These are phyloP conservation scores for Neurospora sp. DNA, from an alignment of 495 filamentous ascomycete species.

Conservation along the genomic window DNA sequence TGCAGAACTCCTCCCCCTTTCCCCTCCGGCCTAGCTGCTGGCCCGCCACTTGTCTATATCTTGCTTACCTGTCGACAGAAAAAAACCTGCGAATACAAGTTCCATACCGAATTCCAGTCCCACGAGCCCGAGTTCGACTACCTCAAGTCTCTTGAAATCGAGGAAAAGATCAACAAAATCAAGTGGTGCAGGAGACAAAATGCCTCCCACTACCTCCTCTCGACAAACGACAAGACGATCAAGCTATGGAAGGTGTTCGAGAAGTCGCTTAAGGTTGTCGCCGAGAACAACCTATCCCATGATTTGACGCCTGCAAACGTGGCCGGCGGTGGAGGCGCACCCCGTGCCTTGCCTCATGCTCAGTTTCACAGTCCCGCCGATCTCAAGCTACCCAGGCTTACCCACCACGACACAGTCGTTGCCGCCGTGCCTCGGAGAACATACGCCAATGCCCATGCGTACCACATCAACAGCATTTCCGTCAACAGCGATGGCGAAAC, in stretches of 20 bases:
- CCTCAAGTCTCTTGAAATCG: constrained; percentile 96
- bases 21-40: constrained; percentile 1
- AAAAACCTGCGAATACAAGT: constrained; percentile 99
- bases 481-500: constrained; percentile 99
- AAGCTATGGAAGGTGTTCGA: constrained; percentile 99
- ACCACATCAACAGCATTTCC: constrained; percentile 99
- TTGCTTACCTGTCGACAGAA: constrained; percentile 49
- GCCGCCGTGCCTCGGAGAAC: constrained; percentile 91
- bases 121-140: constrained; percentile 99
- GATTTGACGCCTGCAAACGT: constrained; percentile 76
- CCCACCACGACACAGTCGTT: constrained; percentile 97
- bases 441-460: constrained; percentile 96
- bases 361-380: constrained; percentile 73
- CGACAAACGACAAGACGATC: constrained; percentile 99
- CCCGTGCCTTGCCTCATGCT: constrained; percentile 53
- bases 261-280: constrained; percentile 96
- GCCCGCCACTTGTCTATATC: neutral
- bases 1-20: neutral
- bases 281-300: constrained; percentile 95
- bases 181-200: constrained; percentile 99
- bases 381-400: constrained; percentile 87
- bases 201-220: constrained; percentile 94
- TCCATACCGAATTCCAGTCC: constrained; percentile 98
- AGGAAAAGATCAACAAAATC: constrained; percentile 99
- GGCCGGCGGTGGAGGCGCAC: constrained; percentile 63